Evolutionary conservation across 306 rosid genomes (phyloP).

Genomic region (Fragaria iinumae): DNA sequence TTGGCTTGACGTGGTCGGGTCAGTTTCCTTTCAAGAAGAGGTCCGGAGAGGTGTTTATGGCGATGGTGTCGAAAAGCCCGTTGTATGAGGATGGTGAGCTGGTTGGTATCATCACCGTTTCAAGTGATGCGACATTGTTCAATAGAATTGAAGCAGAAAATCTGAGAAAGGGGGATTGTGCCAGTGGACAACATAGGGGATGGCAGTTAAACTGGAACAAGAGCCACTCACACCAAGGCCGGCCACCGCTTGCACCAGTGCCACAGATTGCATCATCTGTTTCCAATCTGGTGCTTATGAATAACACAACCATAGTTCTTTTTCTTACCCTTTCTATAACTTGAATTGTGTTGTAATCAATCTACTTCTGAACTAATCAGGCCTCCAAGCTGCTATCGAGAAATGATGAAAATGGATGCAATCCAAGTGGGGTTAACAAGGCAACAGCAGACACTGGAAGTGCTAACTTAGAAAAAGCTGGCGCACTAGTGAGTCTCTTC

Average conservation of each 20-base stretch:
- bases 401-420: conserved; percentile 28
- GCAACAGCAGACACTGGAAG: conserved; percentile 30
- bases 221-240: conserved; percentile 46
- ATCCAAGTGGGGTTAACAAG: conserved; percentile 15
- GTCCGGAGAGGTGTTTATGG: conserved; percentile 61
- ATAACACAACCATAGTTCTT: conserved; percentile 18
- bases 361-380: conserved; percentile 35
- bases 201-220: conserved; percentile 39
- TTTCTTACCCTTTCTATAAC: neutral
- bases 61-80: conserved; percentile 55
- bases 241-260: conserved; percentile 41
- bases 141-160: conserved; percentile 29
- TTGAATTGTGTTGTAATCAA: neutral
- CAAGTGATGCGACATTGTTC: conserved; percentile 52
- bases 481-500: conserved; percentile 32
- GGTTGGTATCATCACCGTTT: conserved; percentile 51
- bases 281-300: conserved; percentile 61
- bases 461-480: conserved; percentile 30
- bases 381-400: conserved; percentile 46
- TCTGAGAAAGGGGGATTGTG: conserved; percentile 29
- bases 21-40: conserved; percentile 69
- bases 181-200: conserved; percentile 27
- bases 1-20: conserved; percentile 63
- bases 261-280: conserved; percentile 64
- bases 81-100: conserved; percentile 59